Conservation (phyloP, 2,329 filamentous ascomycete genomes). For the Geosmithia flava region DNA sequence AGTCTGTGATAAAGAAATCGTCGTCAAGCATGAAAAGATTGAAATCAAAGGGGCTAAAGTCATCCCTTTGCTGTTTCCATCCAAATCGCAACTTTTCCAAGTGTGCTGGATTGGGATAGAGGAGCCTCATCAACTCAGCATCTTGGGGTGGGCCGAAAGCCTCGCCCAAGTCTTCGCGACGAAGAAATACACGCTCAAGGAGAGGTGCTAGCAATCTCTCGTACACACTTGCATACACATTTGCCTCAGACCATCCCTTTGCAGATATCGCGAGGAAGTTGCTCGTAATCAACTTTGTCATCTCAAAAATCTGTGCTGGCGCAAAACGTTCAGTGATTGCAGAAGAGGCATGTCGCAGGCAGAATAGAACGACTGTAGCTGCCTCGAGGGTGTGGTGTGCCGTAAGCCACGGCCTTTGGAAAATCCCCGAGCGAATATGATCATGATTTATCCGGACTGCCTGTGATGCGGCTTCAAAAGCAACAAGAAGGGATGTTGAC, state of each 20-base stretch:
- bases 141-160: conserved; percentile 2
- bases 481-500: background rate
- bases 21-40: conserved; percentile 3
- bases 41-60: conserved; percentile 3
- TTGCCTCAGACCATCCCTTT: background rate
- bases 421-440: background rate
- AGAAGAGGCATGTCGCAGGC: background rate
- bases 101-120: conserved; percentile 3
- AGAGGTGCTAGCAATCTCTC: background rate
- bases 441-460: background rate
- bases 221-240: background rate
- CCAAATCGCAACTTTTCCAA: conserved; percentile 2
- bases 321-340: background rate
- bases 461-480: background rate
- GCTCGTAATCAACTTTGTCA: background rate
- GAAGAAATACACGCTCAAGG: background rate
- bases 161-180: background rate
- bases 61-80: background rate
- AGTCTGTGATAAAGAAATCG: background rate
- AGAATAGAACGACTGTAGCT: background rate
- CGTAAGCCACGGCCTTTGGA: background rate
- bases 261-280: background rate
- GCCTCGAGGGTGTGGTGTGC: background rate
- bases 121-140: conserved; percentile 3
- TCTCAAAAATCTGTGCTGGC: background rate